These are phyloP conservation scores for Fusarium sp. DNA, from an alignment of 2,329 filamentous ascomycete species.

Conservation along the genomic window DNA sequence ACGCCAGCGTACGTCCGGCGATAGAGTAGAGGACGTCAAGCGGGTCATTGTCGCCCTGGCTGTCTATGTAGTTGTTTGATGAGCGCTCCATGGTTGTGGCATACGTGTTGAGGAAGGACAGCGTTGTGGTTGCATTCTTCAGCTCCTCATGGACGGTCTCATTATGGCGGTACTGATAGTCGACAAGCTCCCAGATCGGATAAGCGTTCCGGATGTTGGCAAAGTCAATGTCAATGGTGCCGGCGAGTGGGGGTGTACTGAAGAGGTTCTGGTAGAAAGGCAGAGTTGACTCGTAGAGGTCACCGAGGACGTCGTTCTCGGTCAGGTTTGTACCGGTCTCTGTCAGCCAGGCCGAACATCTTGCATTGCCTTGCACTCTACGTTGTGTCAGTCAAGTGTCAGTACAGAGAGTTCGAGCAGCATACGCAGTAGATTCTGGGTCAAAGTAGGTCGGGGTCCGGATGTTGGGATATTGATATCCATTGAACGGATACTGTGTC, in stretches of 20 bases:
- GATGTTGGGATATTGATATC: conserved; percentile 86
- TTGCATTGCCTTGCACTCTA: conserved; percentile 58
- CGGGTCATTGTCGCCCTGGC: conserved; percentile 54
- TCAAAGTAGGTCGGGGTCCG: conserved; percentile 65
- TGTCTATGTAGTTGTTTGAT: conserved; percentile 69
- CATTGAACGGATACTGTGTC: conserved; percentile 77
- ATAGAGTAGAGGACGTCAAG: conserved; percentile 61
- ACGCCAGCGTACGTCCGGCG: conserved; percentile 67
- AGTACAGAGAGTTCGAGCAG: neutral
- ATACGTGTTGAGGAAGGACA: conserved; percentile 69
- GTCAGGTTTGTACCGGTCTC: conserved; percentile 50
- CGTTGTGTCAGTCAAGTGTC: neutral
- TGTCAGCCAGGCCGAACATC: conserved; percentile 57
- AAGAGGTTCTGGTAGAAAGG: conserved; percentile 63
- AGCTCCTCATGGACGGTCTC: conserved; percentile 59
- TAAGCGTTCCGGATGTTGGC: conserved; percentile 66
- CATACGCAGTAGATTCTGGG: conserved; percentile 63
- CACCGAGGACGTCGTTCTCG: conserved; percentile 43
- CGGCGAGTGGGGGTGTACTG: conserved; percentile 54
- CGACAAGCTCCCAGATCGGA: conserved; percentile 68
- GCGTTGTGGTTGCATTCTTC: conserved; percentile 47
- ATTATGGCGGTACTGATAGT: conserved; percentile 69
- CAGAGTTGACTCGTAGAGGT: conserved; percentile 50
- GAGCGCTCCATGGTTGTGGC: conserved; percentile 78
- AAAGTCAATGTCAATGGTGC: conserved; percentile 53